A percentile compares a stretch with the other conserved stretches of the same genome.
Conservation (phyloP, 805 yeast genomes). For the Candida orba region DNA sequence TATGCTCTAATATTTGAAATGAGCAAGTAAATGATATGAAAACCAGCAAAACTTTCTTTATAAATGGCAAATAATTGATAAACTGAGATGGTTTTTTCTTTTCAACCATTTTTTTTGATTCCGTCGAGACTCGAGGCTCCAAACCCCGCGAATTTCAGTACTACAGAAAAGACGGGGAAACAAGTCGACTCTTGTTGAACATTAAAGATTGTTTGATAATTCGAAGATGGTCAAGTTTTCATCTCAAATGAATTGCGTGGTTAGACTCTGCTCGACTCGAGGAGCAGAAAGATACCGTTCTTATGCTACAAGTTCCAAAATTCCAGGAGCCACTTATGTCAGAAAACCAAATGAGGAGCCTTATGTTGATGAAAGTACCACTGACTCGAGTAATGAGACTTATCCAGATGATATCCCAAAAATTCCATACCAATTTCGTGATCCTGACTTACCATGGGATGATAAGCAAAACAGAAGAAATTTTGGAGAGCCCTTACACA, state of each 20-base stretch:
- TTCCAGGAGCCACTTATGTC: not conserved
- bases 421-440: conserved; percentile 55
- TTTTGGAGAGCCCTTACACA: conserved; percentile 62
- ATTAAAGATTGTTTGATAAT: no score
- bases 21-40: no score
- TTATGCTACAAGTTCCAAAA: not conserved
- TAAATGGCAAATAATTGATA: no score
- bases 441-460: conserved; percentile 68
- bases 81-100: no score
- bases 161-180: no score
- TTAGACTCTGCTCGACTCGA: no score
- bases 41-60: no score
- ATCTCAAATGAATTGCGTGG: not conserved
- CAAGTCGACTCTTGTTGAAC: no score
- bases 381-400: conserved; percentile 6
- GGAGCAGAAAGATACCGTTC: not conserved
- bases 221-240: not conserved
- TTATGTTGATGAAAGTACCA: conserved; percentile 2
- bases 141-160: no score
- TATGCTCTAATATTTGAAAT: no score
- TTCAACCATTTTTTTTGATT: no score
- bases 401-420: conserved; percentile 50
- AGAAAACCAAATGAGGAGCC: not conserved
- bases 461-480: conserved; percentile 79
- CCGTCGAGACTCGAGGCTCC: no score